Evolutionary conservation across 306 rosid species (phyloP), one percentile per base, ranked within the genome.

Genomic region (Urtica urens): DNA sequence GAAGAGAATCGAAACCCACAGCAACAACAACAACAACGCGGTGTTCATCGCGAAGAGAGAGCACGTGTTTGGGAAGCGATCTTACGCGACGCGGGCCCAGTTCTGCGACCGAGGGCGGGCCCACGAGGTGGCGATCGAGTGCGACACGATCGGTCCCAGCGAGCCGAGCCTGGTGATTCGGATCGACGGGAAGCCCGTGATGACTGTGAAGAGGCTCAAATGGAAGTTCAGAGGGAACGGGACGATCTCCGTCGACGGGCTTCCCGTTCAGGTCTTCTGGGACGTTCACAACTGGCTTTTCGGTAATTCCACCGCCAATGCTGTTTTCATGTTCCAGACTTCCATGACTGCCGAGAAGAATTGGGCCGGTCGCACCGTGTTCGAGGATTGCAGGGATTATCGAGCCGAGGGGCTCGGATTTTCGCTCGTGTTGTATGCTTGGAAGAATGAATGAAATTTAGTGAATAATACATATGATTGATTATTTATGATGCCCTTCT

Each of bases 231-330:
- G 94, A 19, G 96, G 96, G 0, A 83, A 87, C 29, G 59, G 78
- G 51, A 75, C 85, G 15, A 78, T 87, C 69, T 38, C 76, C 61
- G 85, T 87, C 41, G 93, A 83, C 67, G 96, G 93, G 16, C 31
- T 83, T 35, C 83, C 79, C 0, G 80, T 87, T 31, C 72, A 83
- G 68, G 94, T 87, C 47, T 80, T 78, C 12, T 87, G 94, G 96
- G 96, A 88, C 72, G 95, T 83, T 16, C 90, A 83, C 70, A 70
- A 79, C 59, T 88, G 95, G 96, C 78, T 83, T 10, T 88, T 81
- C 70, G 76, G 62, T 56, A 51, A 79, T 5, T 9, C 40, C 15
- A 53, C 66, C 69, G 80, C 83, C 23, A 72, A 72, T 65, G 93
- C 93, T 13, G 93, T 83, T 48, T 88, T 88, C 67, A 74, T 88